phyloP scores from a whole-genome alignment of 2,329 filamentous ascomycete species.

The Botrytis galanthina region DNA sequence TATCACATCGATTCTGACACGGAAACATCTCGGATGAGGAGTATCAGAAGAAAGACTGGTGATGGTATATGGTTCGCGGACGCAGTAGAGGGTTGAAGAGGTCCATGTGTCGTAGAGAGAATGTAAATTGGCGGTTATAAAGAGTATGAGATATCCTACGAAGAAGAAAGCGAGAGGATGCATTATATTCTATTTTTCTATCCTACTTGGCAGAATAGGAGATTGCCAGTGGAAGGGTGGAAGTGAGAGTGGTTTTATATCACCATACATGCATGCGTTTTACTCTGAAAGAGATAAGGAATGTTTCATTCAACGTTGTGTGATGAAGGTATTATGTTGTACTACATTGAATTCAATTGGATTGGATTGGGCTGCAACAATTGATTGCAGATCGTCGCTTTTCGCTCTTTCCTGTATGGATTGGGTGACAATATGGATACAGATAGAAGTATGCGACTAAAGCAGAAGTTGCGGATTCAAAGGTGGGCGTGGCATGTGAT shows the following conservation, averaged over 20 bases:
- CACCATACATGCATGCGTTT: background rate
- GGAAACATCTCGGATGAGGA: slow-evolving; percentile 53
- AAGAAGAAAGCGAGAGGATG: slow-evolving; percentile 17
- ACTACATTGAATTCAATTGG: background rate
- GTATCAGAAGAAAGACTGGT: slow-evolving; percentile 43
- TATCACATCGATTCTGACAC: slow-evolving; percentile 52
- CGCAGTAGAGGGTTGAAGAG: slow-evolving; percentile 30
- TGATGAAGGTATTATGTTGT: background rate
- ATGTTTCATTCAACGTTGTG: background rate
- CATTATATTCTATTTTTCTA: slow-evolving; percentile 12
- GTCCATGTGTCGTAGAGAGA: slow-evolving; percentile 19
- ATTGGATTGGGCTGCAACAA: background rate
- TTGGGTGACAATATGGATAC: background rate
- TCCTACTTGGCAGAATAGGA: background rate
- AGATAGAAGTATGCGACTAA: background rate
- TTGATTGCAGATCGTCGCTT: background rate
- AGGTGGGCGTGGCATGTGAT: slow-evolving; percentile 11
- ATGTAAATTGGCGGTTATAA: slow-evolving; percentile 13
- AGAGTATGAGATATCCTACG: slow-evolving; percentile 14
- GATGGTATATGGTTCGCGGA: slow-evolving; percentile 40
- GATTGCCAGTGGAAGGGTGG: background rate
- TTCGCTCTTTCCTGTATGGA: background rate
- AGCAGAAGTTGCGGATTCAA: background rate
- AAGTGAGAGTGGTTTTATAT: background rate
- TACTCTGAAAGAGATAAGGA: background rate